Base-by-base conservation (phyloP, 2,329 filamentous ascomycete species). In the Colletotrichum destructivum region DNA sequence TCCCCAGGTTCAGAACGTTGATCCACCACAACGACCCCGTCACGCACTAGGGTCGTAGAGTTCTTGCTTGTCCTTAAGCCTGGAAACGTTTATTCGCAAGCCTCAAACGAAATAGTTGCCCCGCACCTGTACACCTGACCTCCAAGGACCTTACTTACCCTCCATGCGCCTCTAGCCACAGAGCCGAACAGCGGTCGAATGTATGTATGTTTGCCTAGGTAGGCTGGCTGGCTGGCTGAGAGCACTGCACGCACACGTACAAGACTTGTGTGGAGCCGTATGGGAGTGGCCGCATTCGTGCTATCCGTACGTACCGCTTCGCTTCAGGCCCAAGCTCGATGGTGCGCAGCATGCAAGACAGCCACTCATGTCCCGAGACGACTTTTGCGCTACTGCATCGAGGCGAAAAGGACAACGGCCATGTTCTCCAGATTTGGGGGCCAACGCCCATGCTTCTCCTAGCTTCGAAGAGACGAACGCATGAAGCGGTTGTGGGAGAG, bases 381-480 rank as follows among this genome's bases (percentile, higher is more conserved):
- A 23, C 31, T 60, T 40, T 49, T 40, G 31, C 52, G 66, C 69
- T 69, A 72, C 66, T 72, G 69, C 69, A 69, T 54, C 46, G 21
- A 64, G 65, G 59, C 69, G 46, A 63, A 61, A 69, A 72, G 59
- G 60, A 69, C 23, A 69, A 72, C 69, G 65, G 69, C 54, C 69
- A 46, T 60, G 21, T 26, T 72, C 69, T 64, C 69, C 69, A 72
- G 56, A 49, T 60, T 66, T 63, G 65, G 69, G 69, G 69, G 69
- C 69, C 52, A 55, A 46, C 42, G 51, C 60, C 52, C 65, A 69
- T 55, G 59, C 46, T 55, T 55, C 49, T 60, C 47, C 55, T 44
- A 62, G 26, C 21, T 26, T 23, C 44, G 52, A 40, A 49, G 40
- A 59, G 44, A 63, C 44, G 59, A 59, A 62, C 64, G 57, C 68